phyloP scores from a whole-genome alignment of 169 alveolate genomes.

The Plasmodium reichenowi region DNA sequence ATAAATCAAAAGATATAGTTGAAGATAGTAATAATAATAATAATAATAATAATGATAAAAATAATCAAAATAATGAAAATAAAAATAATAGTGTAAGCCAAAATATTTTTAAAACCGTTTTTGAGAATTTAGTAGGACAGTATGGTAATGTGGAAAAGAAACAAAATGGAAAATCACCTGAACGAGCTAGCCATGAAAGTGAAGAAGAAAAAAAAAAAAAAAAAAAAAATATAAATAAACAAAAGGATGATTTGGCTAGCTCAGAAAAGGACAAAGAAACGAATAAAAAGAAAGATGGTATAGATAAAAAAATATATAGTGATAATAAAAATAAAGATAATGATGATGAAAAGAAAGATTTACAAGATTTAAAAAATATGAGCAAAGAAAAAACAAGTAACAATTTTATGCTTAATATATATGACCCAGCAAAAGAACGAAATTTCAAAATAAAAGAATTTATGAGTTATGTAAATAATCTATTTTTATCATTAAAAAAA shows the following conservation, averaged over 20 bases:
- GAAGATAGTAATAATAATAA: neutral
- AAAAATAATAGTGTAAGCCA: neutral
- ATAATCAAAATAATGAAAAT: neutral
- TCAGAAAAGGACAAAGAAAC: neutral
- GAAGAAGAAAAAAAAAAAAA: neutral
- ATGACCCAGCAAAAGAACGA: constrained; percentile 30
- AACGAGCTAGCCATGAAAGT: neutral
- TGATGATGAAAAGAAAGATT: neutral
- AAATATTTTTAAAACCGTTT: constrained; percentile 37
- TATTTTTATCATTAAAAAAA: constrained; percentile 67
- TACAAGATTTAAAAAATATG: neutral
- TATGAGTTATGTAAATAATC: constrained; percentile 32
- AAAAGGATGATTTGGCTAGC: neutral
- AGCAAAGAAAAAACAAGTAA: neutral
- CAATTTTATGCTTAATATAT: neutral
- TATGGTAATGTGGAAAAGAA: constrained; percentile 1
- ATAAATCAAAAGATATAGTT: neutral
- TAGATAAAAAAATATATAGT: neutral
- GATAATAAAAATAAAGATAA: neutral
- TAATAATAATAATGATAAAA: neutral
- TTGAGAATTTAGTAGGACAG: constrained; percentile 6
- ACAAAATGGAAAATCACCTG: neutral
- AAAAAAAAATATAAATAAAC: neutral
- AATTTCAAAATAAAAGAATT: constrained; percentile 50
- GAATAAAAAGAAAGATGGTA: neutral